A percentile compares a stretch with the other conserved stretches of the same genome.
Evolutionary conservation across 306 rosid species (phyloP).

Genomic region (Betula pendula): DNA sequence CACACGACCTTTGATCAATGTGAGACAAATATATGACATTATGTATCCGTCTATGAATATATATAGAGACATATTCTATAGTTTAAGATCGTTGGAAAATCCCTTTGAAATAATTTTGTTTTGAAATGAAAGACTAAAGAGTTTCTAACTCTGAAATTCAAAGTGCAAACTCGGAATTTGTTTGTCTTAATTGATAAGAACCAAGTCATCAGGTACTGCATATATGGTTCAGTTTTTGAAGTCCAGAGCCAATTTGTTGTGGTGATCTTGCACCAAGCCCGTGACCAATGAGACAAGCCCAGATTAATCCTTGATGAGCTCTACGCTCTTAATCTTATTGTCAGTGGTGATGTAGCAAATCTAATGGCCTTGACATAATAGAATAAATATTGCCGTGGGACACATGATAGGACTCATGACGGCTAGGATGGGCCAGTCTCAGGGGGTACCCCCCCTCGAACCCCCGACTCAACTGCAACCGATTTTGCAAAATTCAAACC

Average conservation of each 20-base stretch:
- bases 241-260: neutral
- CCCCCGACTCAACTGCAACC: too few species aligned
- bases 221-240: neutral
- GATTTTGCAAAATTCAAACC: too few species aligned
- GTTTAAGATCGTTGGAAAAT: too few species aligned
- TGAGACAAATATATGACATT: conserved; percentile 2
- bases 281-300: neutral
- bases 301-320: neutral
- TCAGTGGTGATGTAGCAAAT: neutral
- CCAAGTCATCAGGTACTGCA: neutral
- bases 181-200: neutral
- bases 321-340: neutral
- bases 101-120: neutral
- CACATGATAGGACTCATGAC: neutral
- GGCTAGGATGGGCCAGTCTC: too few species aligned
- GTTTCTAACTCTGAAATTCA: neutral
- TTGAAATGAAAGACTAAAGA: neutral
- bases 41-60: neutral
- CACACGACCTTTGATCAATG: neutral
- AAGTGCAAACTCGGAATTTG: neutral
- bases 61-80: neutral
- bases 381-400: neutral
- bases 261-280: neutral
- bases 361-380: neutral
- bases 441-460: too few species aligned